Percentiles rank a stretch among this genome's conserved stretches.
phyloP scores from a whole-genome alignment of 345 rosid species.

The Tarenaya hassleriana region DNA sequence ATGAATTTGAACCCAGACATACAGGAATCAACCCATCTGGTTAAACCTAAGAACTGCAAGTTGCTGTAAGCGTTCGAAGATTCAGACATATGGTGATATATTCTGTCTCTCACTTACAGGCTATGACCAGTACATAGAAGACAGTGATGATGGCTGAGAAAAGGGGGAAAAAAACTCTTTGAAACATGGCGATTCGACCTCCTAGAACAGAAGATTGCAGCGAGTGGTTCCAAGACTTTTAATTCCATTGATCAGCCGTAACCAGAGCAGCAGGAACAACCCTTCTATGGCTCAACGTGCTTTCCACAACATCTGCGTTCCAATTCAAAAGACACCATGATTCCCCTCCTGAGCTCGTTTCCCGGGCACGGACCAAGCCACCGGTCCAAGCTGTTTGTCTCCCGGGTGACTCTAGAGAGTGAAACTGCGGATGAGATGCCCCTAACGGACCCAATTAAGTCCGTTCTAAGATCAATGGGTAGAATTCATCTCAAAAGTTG shows the following conservation, averaged over 20 bases:
- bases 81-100: slow-evolving; percentile 49
- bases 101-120: slow-evolving; percentile 68
- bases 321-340: slow-evolving; percentile 66
- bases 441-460: too few relatives aligned
- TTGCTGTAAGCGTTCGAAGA: slow-evolving; percentile 86
- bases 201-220: slow-evolving; percentile 65
- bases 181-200: slow-evolving; percentile 64
- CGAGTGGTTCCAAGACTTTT: slow-evolving; percentile 80
- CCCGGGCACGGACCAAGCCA: slow-evolving; percentile 16
- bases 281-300: slow-evolving; percentile 58
- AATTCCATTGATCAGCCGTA: slow-evolving; percentile 48
- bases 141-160: slow-evolving; percentile 35
- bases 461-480: too few relatives aligned
- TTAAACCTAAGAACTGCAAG: slow-evolving; percentile 61
- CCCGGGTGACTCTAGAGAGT: slow-evolving; percentile 45
- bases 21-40: slow-evolving; percentile 82
- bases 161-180: slow-evolving; percentile 68
- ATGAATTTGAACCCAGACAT: too few relatives aligned
- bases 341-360: slow-evolving; percentile 33
- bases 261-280: slow-evolving; percentile 27
- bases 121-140: slow-evolving; percentile 46
- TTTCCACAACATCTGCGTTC: slow-evolving; percentile 53
- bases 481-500: too few relatives aligned
- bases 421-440: slow-evolving; percentile 63
- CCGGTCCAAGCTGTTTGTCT: slow-evolving; percentile 49